A percentile compares a stretch with the other conserved stretches of the same genome.
These are phyloP conservation scores for Fereydounia khargensis DNA, from an alignment of 1,284 basidiomycete genomes.

Conservation along the genomic window DNA sequence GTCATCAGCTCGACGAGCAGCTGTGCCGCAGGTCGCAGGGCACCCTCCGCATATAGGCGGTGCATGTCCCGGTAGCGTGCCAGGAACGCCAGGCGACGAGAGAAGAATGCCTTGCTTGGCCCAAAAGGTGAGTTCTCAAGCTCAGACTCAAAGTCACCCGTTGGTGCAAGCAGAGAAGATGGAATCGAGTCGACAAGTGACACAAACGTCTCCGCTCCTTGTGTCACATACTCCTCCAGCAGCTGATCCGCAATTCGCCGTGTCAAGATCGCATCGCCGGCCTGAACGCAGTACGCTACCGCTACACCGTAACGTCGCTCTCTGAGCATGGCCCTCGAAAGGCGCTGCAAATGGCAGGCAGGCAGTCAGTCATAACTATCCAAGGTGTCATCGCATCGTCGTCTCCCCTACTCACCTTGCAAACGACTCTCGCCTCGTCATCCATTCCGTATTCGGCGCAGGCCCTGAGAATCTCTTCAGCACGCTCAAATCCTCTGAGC, in stretches of 20 bases:
- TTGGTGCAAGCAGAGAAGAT: conserved; percentile 29
- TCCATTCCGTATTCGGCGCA: conserved; percentile 49
- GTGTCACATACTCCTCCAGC: conserved; percentile 39
- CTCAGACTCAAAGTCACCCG: conserved; percentile 10
- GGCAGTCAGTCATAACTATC: no score
- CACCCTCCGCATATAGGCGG: conserved; percentile 28
- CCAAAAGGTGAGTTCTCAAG: conserved; percentile 2
- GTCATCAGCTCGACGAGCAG: conserved; percentile 46
- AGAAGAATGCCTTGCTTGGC: conserved; percentile 22
- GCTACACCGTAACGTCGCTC: conserved; percentile 43
- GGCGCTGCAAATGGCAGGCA: conserved; percentile 5
- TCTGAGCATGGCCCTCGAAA: conserved; percentile 23
- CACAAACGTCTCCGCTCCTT: conserved; percentile 39
- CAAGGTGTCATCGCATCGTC: no score
- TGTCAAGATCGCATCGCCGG: conserved; percentile 42
- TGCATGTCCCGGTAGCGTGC: conserved; percentile 53
- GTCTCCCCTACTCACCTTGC: conserved; percentile 18
- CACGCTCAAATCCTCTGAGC: conserved; percentile 10
- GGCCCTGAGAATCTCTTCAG: conserved; percentile 50
- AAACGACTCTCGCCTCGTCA: conserved; percentile 49
- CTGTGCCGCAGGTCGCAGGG: conserved; percentile 36
- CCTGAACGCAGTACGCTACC: conserved; percentile 50
- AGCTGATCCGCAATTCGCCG: conserved; percentile 46
- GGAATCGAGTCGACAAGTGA: conserved; percentile 49
- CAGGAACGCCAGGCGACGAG: conserved; percentile 46